Base-by-base conservation (phyloP, 1,139 yeast genomes). In the Blastobotrys serpentis region DNA sequence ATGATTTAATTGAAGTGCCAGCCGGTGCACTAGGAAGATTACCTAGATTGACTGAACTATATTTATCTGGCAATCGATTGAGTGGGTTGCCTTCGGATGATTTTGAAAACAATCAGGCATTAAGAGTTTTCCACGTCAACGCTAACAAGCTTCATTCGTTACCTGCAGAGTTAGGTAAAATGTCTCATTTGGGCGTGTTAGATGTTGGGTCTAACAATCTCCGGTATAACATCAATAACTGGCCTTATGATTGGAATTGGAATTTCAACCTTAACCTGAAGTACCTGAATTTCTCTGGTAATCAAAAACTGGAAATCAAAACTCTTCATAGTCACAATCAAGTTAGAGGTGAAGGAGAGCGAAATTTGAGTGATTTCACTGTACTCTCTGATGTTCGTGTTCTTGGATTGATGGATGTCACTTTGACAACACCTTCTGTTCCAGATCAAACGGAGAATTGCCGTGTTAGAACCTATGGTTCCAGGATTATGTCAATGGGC, bases 211-310 rank as follows among this genome's bases (percentile, higher is more conserved):
- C 95, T 2, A 94, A 94, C 64, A 86, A 83, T 56, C 73, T 94
- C 65, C 86, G 90, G 61, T 92, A 92, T 67, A 92, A 94, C 59
- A 88, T 92, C 51, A 85, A 94, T 11, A 92, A 92, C 64, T 87
- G 90, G 80, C 95, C 95, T 5, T 90, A 88, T 63, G 98, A 92
- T 65, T 92, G 98, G 98, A 92, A 88, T 66, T 94, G 98, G 98
- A 84, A 86, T 60, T 83, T 82, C 74, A 94, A 92, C 63, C 73
- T 77, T 49, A 82, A 83, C 42, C 74, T 94, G 65, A 80, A 76
- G 57, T 89, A 86, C 60, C 76, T 94, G 63, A 92, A 90, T 65
- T 83, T 94, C 54, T 87, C 96, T 0, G 98, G 98, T 38, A 94
- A 94, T 64, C 84, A 86, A 62, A 76, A 97, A 54, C 81, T 94